phyloP scores from a whole-genome alignment of 495 filamentous ascomycete genomes.

The Penicillium canariense region DNA sequence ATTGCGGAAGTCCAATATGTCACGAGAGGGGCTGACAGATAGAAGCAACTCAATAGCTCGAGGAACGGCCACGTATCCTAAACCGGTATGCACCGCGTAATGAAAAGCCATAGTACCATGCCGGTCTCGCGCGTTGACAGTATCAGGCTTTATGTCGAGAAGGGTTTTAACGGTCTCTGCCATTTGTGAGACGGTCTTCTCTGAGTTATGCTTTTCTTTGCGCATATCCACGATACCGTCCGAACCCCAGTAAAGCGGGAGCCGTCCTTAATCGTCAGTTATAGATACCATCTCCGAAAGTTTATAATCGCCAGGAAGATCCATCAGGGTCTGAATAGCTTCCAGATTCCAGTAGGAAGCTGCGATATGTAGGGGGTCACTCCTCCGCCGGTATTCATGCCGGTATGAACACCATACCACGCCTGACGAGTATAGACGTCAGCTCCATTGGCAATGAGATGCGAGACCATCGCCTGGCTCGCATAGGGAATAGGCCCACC shows the following conservation, averaged over 20 bases:
- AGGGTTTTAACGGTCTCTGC: not conserved
- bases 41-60: not conserved
- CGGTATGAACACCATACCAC: not conserved
- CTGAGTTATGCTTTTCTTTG: not conserved
- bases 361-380: not conserved
- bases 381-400: not conserved
- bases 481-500: not conserved
- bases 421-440: not conserved
- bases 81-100: not conserved
- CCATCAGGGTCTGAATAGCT: not conserved
- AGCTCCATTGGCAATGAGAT: slow-evolving; percentile 1
- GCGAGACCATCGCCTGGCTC: not conserved
- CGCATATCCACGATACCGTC: not conserved
- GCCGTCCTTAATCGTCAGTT: not conserved
- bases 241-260: slow-evolving; percentile 1
- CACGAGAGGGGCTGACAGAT: not conserved
- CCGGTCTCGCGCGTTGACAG: not conserved
- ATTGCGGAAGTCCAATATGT: not conserved
- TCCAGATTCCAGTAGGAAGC: not conserved
- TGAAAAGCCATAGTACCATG: not conserved
- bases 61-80: not conserved
- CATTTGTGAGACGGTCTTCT: not conserved
- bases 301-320: not conserved
- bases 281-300: not conserved
- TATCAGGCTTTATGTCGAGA: not conserved